These are phyloP conservation scores for Dichotomocladium elegans DNA, from an alignment of 371 early-diverging fungal species.

Conservation along the genomic window DNA sequence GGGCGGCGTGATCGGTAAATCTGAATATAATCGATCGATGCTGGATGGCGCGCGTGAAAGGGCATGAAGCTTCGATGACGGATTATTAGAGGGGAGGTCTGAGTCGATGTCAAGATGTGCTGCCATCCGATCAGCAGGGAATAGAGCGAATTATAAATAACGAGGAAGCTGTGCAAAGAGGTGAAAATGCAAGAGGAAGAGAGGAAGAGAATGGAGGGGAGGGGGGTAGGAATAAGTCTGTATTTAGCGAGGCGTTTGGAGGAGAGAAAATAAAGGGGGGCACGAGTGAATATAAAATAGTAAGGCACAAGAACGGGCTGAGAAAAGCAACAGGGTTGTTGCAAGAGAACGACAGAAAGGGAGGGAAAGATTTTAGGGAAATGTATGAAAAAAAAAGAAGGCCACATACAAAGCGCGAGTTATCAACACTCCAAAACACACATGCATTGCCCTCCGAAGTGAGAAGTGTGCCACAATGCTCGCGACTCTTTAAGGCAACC, in stretches of 20 bases:
- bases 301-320: background rate
- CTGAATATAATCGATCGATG: conserved; percentile 5
- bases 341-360: background rate
- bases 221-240: too few species aligned
- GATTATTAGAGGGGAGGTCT: conserved; percentile 1
- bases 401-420: too few species aligned
- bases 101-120: conserved; percentile 16
- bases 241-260: too few species aligned
- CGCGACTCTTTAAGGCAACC: too few species aligned
- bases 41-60: conserved; percentile 8
- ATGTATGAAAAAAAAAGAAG: too few species aligned
- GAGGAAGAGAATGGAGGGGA: conserved; percentile 1
- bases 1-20: background rate
- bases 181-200: background rate
- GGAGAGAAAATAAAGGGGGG: background rate
- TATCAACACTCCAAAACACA: conserved; percentile 6
- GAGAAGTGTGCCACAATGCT: conserved; percentile 12
- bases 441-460: background rate
- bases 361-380: background rate
- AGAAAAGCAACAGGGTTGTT: too few species aligned
- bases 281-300: background rate
- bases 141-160: background rate
- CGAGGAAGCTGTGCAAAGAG: background rate
- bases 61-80: conserved; percentile 3
- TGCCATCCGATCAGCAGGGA: conserved; percentile 6